Percentiles rank a stretch among this genome's conserved stretches.
phyloP scores from a whole-genome alignment of 495 filamentous ascomycete species.

The Melanomma pulvis-pyrius region DNA sequence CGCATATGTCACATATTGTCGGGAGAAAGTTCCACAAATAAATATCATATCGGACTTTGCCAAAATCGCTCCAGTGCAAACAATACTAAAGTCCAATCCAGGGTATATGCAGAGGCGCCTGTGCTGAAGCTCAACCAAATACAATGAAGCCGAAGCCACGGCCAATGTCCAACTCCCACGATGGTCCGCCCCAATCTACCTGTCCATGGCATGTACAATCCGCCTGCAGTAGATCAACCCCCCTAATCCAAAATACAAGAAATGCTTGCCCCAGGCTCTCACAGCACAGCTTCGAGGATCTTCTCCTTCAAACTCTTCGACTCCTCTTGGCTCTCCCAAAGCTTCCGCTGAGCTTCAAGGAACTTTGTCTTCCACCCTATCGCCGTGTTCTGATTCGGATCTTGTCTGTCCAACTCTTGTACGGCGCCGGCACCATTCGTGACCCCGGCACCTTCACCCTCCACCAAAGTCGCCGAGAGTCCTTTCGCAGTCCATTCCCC shows the following conservation, averaged over 20 bases:
- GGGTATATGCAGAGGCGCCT: neutral
- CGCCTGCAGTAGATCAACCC: neutral
- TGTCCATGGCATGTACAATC: neutral
- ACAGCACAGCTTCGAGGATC: constrained; percentile 62
- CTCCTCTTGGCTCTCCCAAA: constrained; percentile 56
- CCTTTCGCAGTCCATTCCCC: constrained; percentile 43
- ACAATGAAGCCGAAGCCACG: neutral
- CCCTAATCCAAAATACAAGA: neutral
- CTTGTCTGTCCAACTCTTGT: neutral
- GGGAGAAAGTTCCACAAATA: too few relatives aligned
- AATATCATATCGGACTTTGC: too few relatives aligned
- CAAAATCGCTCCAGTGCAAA: too few relatives aligned
- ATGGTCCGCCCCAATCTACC: neutral
- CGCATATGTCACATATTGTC: too few relatives aligned
- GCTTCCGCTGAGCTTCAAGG: constrained; percentile 49
- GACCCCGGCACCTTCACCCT: neutral
- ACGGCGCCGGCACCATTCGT: neutral
- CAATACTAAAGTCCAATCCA: neutral
- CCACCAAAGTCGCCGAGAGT: constrained; percentile 8
- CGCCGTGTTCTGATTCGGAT: constrained; percentile 42
- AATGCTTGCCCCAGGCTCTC: neutral
- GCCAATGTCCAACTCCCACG: neutral
- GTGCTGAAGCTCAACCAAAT: neutral
- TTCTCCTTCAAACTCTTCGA: constrained; percentile 56
- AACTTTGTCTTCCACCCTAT: constrained; percentile 45